Evolutionary conservation across 441 rosid genomes (phyloP), one percentile per base, ranked within the genome.

Genomic region (Arabidopsis hybrid): DNA sequence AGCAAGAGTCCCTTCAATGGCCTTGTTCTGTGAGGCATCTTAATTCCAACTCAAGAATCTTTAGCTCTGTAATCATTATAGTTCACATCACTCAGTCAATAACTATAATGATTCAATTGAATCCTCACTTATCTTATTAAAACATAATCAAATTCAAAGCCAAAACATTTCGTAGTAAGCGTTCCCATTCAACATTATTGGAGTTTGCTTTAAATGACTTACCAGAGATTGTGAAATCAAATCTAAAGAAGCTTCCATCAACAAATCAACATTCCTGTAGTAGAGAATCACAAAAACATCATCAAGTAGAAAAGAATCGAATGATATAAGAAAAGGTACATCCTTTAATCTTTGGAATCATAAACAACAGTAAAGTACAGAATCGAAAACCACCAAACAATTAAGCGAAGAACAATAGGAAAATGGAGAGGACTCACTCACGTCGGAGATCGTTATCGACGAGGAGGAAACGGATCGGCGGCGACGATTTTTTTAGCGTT

Each of bases 11-110:
- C 95, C 32, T 82, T 75, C 95, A 86, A 79, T 3, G 97, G 97
- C 69, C 89, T 82, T 29, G 91, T 87, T 82, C 87, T 87, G 65
- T 91, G 96, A 0, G 98, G 98, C 97, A 88, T 89, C 68, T 67
- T 45, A 57, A 0, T 65, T 4, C 62, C 72, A 18, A 58, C 46
- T 42, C 67, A 63, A 16, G 45, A 51, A 18, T 35, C 55, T 71
- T 66, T 42, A 60, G 64, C 66, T 63, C 80, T 72, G 78, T 29
- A 45, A 57, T 59, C 67, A 59, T 39, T 35, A n/a, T 2, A 60
- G 8, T 58, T 29, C 12, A 39, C 55, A 38, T 55, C 59, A 42
- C 53, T 21, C 40, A 57, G 5, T 65, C 43, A 65, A 4, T 45
- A 43, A 40, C 14, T 9, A 10, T 42, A 16, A 29, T 29, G n/a